A percentile compares a stretch with the other conserved stretches of the same genome.
These are phyloP conservation scores for Rickenella mellea DNA, from an alignment of 768 basidiomycete genomes.

Conservation along the genomic window DNA sequence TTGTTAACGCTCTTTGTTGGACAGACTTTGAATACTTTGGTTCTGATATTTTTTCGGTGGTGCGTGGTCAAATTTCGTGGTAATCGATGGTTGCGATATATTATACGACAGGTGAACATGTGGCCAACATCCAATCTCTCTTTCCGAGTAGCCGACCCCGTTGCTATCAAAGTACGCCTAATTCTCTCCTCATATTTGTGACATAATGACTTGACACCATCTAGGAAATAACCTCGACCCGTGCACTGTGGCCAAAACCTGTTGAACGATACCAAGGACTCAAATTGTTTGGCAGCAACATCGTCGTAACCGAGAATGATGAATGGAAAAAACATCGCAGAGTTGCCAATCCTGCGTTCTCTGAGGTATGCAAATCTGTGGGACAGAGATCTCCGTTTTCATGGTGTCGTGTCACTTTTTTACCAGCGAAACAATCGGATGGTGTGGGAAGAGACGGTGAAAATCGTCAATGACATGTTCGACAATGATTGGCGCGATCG, in stretches of 20 bases:
- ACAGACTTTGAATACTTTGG: not conserved
- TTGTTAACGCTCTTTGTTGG: not conserved
- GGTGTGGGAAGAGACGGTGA: slow-evolving; percentile 37
- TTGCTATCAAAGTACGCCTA: slow-evolving; percentile 27
- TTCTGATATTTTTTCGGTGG: not conserved
- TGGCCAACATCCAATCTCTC: slow-evolving; percentile 5
- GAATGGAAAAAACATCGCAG: slow-evolving; percentile 60
- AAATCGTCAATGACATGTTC: slow-evolving; percentile 34
- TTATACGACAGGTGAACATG: slow-evolving; percentile 1
- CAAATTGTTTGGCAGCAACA: slow-evolving; percentile 47
- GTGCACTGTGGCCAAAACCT: slow-evolving; percentile 48
- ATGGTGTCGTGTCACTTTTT: not conserved
- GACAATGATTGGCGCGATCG: slow-evolving; percentile 37
- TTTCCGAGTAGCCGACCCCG: slow-evolving; percentile 25
- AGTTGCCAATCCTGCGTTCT: slow-evolving; percentile 56
- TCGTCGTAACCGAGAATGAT: slow-evolving; percentile 54
- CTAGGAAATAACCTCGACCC: slow-evolving; percentile 35
- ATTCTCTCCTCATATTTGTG: too few relatives aligned
- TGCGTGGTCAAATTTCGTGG: not conserved
- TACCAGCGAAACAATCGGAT: slow-evolving; percentile 26
- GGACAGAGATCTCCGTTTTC: not conserved
- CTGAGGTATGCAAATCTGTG: slow-evolving; percentile 36
- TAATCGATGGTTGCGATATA: not conserved
- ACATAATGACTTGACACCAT: not conserved
- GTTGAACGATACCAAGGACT: slow-evolving; percentile 34